Base-by-base conservation (phyloP, 1,284 basidiomycete species). In the Phaffia rhodozyma region DNA sequence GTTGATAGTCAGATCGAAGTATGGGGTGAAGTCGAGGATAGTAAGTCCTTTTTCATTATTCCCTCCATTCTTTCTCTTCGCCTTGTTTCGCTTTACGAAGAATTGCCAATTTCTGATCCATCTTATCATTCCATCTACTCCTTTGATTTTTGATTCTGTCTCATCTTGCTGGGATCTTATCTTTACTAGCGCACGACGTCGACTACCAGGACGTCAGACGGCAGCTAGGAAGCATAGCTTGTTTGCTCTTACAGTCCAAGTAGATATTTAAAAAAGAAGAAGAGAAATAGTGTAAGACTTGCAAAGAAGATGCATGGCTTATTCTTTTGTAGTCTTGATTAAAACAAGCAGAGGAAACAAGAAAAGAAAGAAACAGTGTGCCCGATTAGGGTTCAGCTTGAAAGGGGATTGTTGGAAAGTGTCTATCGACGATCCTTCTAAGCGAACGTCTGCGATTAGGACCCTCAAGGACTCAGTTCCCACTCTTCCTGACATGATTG, bases 21-120 rank as follows among this genome's bases (percentile, higher is more conserved):
- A 59, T 99, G 96, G 96, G 96, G 96, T 29, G 91, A 96, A 76
- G 96, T 99, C 0, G 96, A 98, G 79, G 96, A 98, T 75, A 89
- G 92, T 96, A 71, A 79, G 91, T 81, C 25, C 18, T 32, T 32
- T 25, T 63, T 29, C n/a, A n/a, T 69, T 38, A 11, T 20, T 21
- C 16, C 23, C 11, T 18, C 55, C 20, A 50, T 6, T 2, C 21
- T 49, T 20, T 9, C 11, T 47, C n/a, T 30, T 60, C 32, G n/a
- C 7, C 27, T 30, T 55, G 29, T 3, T 55, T 34, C 5, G 13
- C 16, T n/a, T 5, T 1, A 55, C 18, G 27, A n/a, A 4, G 23
- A 23, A 32, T 21, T 21, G n/a, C n/a, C 32, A 6, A 21, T 55
- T 25, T 6, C 5, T 55, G 25, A 25, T n/a, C 52, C 3, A 32